phyloP scores from a whole-genome alignment of 441 rosid genomes.

The Croton laevigatus region DNA sequence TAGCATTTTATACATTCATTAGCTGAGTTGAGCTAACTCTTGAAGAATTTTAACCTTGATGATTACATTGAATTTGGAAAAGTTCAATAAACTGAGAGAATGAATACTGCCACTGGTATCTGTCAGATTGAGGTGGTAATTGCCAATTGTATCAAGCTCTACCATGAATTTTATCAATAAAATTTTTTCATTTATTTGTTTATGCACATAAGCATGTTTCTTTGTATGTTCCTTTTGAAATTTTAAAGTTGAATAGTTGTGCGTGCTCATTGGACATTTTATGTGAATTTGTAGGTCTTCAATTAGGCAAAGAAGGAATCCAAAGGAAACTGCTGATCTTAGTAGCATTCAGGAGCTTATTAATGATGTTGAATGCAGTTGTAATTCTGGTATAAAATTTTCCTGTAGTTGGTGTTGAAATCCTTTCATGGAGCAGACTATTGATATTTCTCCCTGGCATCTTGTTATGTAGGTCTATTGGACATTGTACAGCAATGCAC shows the following conservation, averaged over 20 bases:
- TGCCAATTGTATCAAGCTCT: too few relatives aligned
- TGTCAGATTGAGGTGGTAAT: too few relatives aligned
- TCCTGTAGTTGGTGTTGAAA: constrained; percentile 10
- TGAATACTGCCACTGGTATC: not conserved
- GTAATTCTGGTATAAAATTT: constrained; percentile 57
- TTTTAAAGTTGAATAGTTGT: not conserved
- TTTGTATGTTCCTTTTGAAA: not conserved
- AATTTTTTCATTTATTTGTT: too few relatives aligned
- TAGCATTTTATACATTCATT: not conserved
- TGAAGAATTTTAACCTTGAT: not conserved
- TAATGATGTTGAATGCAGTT: constrained; percentile 53
- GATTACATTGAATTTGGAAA: not conserved
- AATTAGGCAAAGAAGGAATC: constrained; percentile 86
- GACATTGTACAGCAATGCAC: constrained; percentile 78
- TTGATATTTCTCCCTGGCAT: constrained; percentile 16
- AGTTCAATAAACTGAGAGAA: not conserved
- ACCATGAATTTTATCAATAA: too few relatives aligned
- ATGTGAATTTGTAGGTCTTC: constrained; percentile 47
- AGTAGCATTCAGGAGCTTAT: constrained; percentile 88
- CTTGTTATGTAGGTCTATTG: constrained; percentile 56
- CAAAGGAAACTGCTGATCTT: constrained; percentile 87
- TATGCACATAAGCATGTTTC: too few relatives aligned
- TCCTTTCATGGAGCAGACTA: constrained; percentile 8
- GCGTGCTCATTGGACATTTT: not conserved
- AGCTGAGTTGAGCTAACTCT: not conserved